Evolutionary conservation across 1,284 basidiomycete species (phyloP).

Genomic region (Rhodotorula mucilaginosa): DNA sequence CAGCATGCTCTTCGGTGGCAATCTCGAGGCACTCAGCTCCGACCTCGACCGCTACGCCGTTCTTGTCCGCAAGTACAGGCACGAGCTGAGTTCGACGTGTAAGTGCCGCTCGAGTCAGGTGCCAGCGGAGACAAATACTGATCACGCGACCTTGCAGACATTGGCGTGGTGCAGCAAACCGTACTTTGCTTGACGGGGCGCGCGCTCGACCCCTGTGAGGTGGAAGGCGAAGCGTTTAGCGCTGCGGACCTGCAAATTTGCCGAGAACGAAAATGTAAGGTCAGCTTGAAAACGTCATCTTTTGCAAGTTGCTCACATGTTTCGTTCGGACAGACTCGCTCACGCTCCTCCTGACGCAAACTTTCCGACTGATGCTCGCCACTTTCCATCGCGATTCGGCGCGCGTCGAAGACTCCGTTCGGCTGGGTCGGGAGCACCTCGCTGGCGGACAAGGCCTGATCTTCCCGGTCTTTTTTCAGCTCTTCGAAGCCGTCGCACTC

Average conservation of each 20-base stretch:
- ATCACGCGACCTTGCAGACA: slow-evolving; percentile 11
- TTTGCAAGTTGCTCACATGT: background rate
- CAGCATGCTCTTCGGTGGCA: slow-evolving; percentile 15
- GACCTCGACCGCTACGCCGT: slow-evolving; percentile 36
- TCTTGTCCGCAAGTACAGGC: slow-evolving; percentile 37
- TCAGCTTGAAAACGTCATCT: too few species aligned
- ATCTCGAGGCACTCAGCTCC: slow-evolving; percentile 18
- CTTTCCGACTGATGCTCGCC: slow-evolving; percentile 29
- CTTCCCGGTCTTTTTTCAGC: slow-evolving; percentile 44
- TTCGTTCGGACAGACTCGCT: slow-evolving; percentile 13
- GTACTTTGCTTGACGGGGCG: slow-evolving; percentile 20
- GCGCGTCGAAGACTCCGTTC: slow-evolving; percentile 13
- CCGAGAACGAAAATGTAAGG: slow-evolving; percentile 28
- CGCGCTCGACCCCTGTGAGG: slow-evolving; percentile 14
- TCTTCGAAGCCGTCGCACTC: slow-evolving; percentile 70
- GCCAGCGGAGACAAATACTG: background rate
- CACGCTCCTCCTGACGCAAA: slow-evolving; percentile 27
- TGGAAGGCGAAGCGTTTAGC: slow-evolving; percentile 35
- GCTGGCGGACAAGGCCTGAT: slow-evolving; percentile 28
- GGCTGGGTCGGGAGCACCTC: slow-evolving; percentile 17
- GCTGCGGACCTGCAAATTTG: slow-evolving; percentile 22
- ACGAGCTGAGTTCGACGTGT: slow-evolving; percentile 36
- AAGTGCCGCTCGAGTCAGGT: background rate
- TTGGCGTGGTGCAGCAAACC: slow-evolving; percentile 31
- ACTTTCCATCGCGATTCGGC: slow-evolving; percentile 25